Percentiles rank a stretch among this genome's conserved stretches.
Conservation (phyloP, 1,139 yeast species). For the Hyphopichia khmerensis region DNA sequence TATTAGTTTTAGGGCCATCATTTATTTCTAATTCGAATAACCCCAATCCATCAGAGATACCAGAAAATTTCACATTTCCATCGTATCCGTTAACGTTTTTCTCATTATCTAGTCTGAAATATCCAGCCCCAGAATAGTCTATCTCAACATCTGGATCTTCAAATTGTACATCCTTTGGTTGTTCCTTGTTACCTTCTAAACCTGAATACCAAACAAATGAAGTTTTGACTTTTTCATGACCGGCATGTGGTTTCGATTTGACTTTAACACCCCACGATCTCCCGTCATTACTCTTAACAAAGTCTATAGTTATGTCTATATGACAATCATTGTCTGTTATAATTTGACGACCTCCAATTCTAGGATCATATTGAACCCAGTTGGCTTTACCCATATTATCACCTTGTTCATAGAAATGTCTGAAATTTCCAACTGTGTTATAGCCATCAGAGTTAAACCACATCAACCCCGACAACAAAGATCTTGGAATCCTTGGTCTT, state of each 20-base stretch:
- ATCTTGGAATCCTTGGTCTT: constrained; percentile 75
- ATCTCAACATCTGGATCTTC: constrained; percentile 15
- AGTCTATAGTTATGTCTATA: constrained; percentile 64
- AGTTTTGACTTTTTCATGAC: constrained; percentile 49
- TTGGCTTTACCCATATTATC: constrained; percentile 77
- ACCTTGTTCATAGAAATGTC: constrained; percentile 78
- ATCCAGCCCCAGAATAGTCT: constrained; percentile 26
- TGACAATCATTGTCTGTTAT: constrained; percentile 68
- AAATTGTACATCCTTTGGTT: neutral
- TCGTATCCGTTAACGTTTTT: constrained; percentile 28
- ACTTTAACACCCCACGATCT: constrained; percentile 77
- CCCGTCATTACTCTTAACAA: constrained; percentile 72
- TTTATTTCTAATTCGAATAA: constrained; percentile 50
- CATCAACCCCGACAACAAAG: constrained; percentile 79
- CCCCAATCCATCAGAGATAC: constrained; percentile 57
- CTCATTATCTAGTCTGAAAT: constrained; percentile 29
- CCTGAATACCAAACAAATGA: constrained; percentile 80
- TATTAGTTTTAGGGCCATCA: constrained; percentile 47
- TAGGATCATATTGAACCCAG: constrained; percentile 85
- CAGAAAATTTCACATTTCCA: constrained; percentile 44
- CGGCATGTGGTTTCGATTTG: constrained; percentile 57
- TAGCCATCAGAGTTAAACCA: constrained; percentile 77
- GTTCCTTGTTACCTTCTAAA: constrained; percentile 49
- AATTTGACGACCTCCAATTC: constrained; percentile 80
- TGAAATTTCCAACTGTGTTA: constrained; percentile 56